Base-by-base conservation (phyloP, 345 rosid species). In the Rhizophora mangle region DNA sequence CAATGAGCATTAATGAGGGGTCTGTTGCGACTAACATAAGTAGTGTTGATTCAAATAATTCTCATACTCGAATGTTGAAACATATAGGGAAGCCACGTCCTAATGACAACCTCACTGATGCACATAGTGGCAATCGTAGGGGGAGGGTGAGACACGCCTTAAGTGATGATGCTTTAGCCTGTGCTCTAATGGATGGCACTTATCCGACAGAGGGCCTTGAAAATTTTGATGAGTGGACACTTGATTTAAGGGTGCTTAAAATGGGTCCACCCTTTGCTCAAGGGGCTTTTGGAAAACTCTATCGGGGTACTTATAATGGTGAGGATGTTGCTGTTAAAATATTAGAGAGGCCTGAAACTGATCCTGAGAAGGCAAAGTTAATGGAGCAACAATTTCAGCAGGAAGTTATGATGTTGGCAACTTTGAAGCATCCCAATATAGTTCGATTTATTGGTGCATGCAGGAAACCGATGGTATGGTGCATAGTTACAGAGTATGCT, bases 341-440 rank as follows among this genome's bases (percentile, higher is more conserved):
- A 60, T 74, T 82, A 76, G 85, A 82, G 81, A 79, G 79, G 75
- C 83, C 85, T 4, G 83, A 65, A 65, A 73, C 64, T 60, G 76
- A 76, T 60, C 73, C 57, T 47, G 79, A 79, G 24, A 74, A 19
- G 61, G 85, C 79, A 0, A 82, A 71, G 63, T 46, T 79, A 62
- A 79, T 82, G 70, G 85, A 82, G 53, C 83, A 82, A 37, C 85
- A 82, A 67, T 82, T 82, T 61, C 79, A 82, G 62, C 83, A 82
- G 57, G 85, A 82, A 74, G 83, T 79, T 51, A 82, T 68, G 72
- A 82, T 76, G 85, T 59, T 82, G 60, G 82, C 85, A 5, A 82
- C 81, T 1, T 72, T 82, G 46, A 79, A 68, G 53, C 83, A 82
- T 68, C 75, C 77, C 20, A 82, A 82, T 71, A 82, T 82, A 10